These are phyloP conservation scores for Colletotrichum shisoi DNA, from an alignment of 2,329 filamentous ascomycete species.

Conservation along the genomic window DNA sequence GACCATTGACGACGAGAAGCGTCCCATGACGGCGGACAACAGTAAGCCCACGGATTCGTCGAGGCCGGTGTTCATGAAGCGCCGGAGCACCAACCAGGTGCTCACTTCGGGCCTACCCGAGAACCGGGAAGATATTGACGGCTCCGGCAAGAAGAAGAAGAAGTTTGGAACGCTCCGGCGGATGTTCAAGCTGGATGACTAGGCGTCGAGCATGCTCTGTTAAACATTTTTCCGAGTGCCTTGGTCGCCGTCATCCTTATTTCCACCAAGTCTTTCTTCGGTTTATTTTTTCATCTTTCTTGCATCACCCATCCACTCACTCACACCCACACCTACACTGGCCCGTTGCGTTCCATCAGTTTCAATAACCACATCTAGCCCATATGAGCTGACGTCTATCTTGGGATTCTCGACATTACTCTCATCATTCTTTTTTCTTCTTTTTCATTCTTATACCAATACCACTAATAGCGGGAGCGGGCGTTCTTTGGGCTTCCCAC, in stretches of 20 bases:
- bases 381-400: background rate
- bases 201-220: slow-evolving; percentile 39
- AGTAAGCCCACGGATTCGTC: slow-evolving; percentile 32
- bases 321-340: background rate
- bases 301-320: background rate
- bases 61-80: slow-evolving; percentile 47
- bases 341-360: background rate
- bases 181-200: slow-evolving; percentile 66
- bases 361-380: background rate
- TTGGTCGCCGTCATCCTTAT: background rate
- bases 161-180: slow-evolving; percentile 72
- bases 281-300: background rate
- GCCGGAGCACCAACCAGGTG: slow-evolving; percentile 50
- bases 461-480: slow-evolving; percentile 10
- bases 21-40: slow-evolving; percentile 50
- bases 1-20: slow-evolving; percentile 40
- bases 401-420: background rate
- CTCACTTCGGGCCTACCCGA: slow-evolving; percentile 3
- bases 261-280: background rate
- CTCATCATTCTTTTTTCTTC: too few relatives aligned
- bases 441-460: slow-evolving; percentile 2
- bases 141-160: slow-evolving; percentile 60
- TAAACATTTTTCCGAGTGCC: background rate
- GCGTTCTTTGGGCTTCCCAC: slow-evolving; percentile 15
- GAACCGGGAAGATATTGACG: slow-evolving; percentile 34